Evolutionary conservation across 192 early-diverging fungal genomes (phyloP).

Genomic region (Coemansia umbellata): DNA sequence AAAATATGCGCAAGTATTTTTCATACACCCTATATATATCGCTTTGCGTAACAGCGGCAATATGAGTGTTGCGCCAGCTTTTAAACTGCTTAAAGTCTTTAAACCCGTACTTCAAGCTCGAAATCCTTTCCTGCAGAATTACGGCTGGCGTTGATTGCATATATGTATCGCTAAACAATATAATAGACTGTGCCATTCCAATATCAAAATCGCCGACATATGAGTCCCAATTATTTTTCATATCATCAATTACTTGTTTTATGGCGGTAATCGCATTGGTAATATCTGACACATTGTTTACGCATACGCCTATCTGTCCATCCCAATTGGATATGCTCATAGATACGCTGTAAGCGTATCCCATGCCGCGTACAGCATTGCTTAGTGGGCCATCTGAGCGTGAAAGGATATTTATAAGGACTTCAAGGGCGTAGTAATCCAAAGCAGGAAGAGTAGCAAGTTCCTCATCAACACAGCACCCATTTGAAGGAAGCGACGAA

Average conservation of each 20-base stretch:
- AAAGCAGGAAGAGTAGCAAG: conserved; percentile 36
- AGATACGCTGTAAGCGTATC: conserved; percentile 70
- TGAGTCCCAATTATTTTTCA: conserved; percentile 22
- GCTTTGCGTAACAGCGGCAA: conserved; percentile 13
- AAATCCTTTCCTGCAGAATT: conserved; percentile 8
- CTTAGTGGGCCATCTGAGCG: conserved; percentile 74
- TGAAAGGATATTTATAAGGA: conserved; percentile 66
- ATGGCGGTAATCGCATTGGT: conserved; percentile 30
- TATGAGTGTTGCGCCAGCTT: conserved; percentile 26
- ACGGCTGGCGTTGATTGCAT: conserved; percentile 11
- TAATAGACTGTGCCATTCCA: conserved; percentile 18
- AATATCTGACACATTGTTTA: conserved; percentile 23
- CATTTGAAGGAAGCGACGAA: conserved; percentile 4
- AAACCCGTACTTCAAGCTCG: conserved; percentile 16
- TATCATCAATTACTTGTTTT: conserved; percentile 8
- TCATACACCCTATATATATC: conserved; percentile 38
- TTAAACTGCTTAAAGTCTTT: conserved; percentile 7
- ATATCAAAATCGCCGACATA: conserved; percentile 44
- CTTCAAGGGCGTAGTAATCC: conserved; percentile 53
- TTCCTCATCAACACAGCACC: conserved; percentile 22
- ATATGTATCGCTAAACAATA: conserved; percentile 6
- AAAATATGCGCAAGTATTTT: conserved; percentile 11
- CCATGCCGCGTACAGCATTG: conserved; percentile 67
- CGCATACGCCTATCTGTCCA: conserved; percentile 43
- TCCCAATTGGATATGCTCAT: conserved; percentile 57